Evolutionary conservation across 257 asterid species (phyloP).

Genomic region (Schizonepeta tenuifolia): DNA sequence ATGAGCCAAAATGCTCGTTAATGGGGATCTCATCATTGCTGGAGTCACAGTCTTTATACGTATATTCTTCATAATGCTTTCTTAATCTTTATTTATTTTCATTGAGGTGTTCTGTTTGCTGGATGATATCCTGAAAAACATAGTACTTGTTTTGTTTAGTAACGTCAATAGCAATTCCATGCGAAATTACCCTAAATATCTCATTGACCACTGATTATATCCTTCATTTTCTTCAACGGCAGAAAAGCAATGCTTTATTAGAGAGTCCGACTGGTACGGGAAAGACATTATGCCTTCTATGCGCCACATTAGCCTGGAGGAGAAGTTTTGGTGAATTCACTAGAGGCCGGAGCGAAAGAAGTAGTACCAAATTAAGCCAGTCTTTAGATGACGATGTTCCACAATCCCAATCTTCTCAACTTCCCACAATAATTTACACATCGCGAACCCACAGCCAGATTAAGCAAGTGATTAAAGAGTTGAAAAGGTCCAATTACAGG

Average conservation of each 20-base stretch:
- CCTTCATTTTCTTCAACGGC: conserved; percentile 34
- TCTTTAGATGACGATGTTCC: conserved; percentile 44
- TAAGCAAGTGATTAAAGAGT: conserved; percentile 90
- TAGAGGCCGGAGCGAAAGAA: conserved; percentile 59
- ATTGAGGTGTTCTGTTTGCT: neutral
- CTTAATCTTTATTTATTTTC: neutral
- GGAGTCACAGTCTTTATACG: neutral
- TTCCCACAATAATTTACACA: conserved; percentile 78
- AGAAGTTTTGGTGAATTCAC: conserved; percentile 83
- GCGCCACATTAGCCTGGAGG: conserved; percentile 98
- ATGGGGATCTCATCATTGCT: neutral
- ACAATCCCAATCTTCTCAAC: conserved; percentile 56
- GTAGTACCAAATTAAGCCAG: conserved; percentile 55
- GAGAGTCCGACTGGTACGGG: conserved; percentile 99
- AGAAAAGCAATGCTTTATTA: conserved; percentile 82
- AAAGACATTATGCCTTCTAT: conserved; percentile 89
- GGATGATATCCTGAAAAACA: neutral
- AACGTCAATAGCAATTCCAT: conserved; percentile 8
- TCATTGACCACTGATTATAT: conserved; percentile 2
- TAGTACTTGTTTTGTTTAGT: neutral
- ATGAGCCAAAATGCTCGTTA: neutral
- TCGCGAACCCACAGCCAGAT: conserved; percentile 99
- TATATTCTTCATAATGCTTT: neutral
- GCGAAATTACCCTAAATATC: neutral
- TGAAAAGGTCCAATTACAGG: conserved; percentile 94